Percentiles rank a stretch among this genome's conserved stretches.
phyloP scores from a whole-genome alignment of 768 basidiomycete species.

The Mrakia frigida region DNA sequence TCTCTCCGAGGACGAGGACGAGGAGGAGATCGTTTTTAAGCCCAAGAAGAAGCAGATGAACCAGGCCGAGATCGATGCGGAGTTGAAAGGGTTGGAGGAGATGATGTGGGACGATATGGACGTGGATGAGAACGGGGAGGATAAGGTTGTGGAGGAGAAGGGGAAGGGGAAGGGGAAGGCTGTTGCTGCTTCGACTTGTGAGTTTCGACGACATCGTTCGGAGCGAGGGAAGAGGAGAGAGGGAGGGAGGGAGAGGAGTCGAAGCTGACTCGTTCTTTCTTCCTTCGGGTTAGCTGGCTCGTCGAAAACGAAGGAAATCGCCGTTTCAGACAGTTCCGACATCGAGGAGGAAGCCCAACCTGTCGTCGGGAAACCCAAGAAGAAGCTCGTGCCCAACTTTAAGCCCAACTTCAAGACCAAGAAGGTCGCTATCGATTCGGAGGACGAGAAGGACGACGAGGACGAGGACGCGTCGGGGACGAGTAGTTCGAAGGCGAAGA shows the following conservation, averaged over 20 bases:
- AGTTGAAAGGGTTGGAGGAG: neutral
- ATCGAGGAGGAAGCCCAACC: neutral
- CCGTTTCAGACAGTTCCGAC: neutral
- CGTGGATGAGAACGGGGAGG: slow-evolving; percentile 2
- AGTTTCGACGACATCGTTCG: neutral
- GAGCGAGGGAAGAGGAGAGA: too few species aligned
- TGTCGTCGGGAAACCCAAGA: slow-evolving; percentile 7
- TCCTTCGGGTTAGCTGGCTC: neutral
- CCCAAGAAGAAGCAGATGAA: slow-evolving; percentile 4
- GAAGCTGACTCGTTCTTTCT: neutral
- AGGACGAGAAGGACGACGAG: neutral
- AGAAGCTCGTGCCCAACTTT: neutral
- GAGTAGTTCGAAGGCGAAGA: neutral
- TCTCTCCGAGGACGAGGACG: slow-evolving; percentile 9
- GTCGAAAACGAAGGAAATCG: neutral
- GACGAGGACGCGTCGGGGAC: neutral
- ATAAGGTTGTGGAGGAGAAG: neutral
- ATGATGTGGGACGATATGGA: slow-evolving; percentile 12
- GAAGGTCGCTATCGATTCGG: neutral
- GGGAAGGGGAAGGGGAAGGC: slow-evolving; percentile 1
- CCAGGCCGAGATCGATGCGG: neutral
- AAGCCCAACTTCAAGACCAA: neutral
- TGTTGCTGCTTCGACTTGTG: too few species aligned
- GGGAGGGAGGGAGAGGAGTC: too few species aligned
- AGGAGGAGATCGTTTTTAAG: neutral